These are phyloP conservation scores for Thalassiosira mediterranea DNA, from an alignment of 352 stramenopile genomes.

Conservation along the genomic window DNA sequence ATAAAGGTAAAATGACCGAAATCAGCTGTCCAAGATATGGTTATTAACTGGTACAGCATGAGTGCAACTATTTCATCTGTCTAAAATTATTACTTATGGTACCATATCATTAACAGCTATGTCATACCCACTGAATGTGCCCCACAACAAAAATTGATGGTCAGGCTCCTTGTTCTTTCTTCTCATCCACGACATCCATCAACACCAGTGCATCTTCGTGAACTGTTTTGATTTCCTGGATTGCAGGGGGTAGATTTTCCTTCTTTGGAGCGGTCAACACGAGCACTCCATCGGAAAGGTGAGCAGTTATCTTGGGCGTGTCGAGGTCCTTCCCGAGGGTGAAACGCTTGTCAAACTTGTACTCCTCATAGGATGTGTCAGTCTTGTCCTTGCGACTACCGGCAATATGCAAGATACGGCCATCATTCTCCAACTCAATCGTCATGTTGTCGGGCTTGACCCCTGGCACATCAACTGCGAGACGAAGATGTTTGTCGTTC, in stretches of 20 bases:
- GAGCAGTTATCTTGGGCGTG: slow-evolving; percentile 56
- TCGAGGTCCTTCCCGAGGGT: slow-evolving; percentile 59
- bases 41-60: too few species aligned
- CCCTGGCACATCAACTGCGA: slow-evolving; percentile 53
- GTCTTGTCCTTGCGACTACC: slow-evolving; percentile 48
- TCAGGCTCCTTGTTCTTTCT: slow-evolving; percentile 13
- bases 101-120: too few species aligned
- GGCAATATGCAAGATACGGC: slow-evolving; percentile 46
- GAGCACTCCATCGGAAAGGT: slow-evolving; percentile 59
- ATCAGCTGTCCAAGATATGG: too few species aligned
- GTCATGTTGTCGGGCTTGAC: slow-evolving; percentile 53
- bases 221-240: slow-evolving; percentile 43
- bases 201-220: slow-evolving; percentile 24
- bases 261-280: slow-evolving; percentile 60
- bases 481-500: slow-evolving; percentile 44
- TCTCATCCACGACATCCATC: slow-evolving; percentile 2
- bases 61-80: too few species aligned
- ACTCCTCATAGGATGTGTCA: slow-evolving; percentile 41
- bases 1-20: too few species aligned
- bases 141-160: too few species aligned
- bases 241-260: slow-evolving; percentile 30
- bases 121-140: too few species aligned
- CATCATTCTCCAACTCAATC: slow-evolving; percentile 39
- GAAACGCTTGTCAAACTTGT: slow-evolving; percentile 66
- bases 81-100: too few species aligned